Conservation (phyloP, 148 eudicot genomes). For the Rhododendron vialii region DNA sequence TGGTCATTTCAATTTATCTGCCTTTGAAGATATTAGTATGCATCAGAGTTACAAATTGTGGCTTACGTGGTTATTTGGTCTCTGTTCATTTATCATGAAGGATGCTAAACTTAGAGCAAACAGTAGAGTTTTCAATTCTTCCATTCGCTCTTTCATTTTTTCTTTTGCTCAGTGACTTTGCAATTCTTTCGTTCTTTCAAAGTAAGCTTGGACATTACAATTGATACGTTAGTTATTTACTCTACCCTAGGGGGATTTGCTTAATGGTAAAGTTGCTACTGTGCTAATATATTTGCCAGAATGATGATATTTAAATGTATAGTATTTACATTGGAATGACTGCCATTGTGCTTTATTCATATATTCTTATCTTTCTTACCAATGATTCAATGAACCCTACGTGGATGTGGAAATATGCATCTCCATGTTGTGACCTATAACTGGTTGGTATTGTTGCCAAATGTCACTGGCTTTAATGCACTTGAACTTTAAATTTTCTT, state of each 20-base stretch:
- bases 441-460: not conserved
- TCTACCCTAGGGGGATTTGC: not conserved
- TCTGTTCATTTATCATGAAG: not conserved
- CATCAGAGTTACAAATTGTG: not conserved
- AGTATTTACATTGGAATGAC: not conserved
- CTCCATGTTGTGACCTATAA: not conserved
- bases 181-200: not conserved
- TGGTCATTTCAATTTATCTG: not conserved
- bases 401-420: not conserved
- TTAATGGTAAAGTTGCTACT: not conserved
- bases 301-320: not conserved
- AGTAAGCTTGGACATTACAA: not conserved
- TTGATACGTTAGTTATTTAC: not conserved
- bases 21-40: not conserved
- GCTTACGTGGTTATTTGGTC: not conserved
- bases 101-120: not conserved
- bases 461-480: not conserved
- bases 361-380: not conserved
- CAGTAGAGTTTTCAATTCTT: not conserved
- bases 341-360: not conserved
- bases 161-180: not conserved
- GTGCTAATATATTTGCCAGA: not conserved
- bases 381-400: not conserved
- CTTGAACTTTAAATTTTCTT: not conserved
- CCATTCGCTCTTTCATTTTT: not conserved